Evolutionary conservation across 2,329 filamentous ascomycete species (phyloP), one percentile per base, ranked within the genome.

Genomic region (Alternaria sp.): DNA sequence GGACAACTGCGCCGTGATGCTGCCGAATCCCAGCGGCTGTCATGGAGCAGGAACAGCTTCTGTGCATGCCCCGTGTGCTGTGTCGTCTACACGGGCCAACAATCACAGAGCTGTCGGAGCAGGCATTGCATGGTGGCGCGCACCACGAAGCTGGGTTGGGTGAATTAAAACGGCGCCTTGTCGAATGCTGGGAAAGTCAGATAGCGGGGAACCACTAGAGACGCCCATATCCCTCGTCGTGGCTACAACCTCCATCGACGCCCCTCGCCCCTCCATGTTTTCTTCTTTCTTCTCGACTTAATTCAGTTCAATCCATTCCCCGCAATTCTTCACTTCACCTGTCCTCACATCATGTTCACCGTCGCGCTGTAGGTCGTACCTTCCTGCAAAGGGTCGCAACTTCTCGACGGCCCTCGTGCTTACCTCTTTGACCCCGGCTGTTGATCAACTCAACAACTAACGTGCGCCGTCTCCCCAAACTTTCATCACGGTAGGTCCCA

Each of bases 191-290:
- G 67, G 63, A 66, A 64, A 57, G 66, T 65, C 60, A 69, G 69
- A 69, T 72, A 68, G 71, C 70, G 69, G 74, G 74, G 66, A 69
- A 64, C 68, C 68, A 71, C 69, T 67, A 66, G 67, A 61, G 62
- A 64, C 58, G 64, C 69, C 67, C 70, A 74, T 72, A 68, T 62
- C 76, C 73, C 72, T 74, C 74, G 61, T 72, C 73, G 73, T n/a
- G 49, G 69, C 73, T 69, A 77, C 74, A 69, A 73, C 69, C 58
- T 62, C 57, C 60, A 68, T 63, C 67, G 54, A 64, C 68, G 57
- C 32, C 64, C 65, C 61, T 62, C 62, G 64, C 67, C 66, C 68
- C 61, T 68, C 67, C 59, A 52, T 70, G 60, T 63, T 60, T 64
- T 60, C 60, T 62, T 68, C 64, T 65, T 65, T 59, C 63, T 46